Evolutionary conservation across 164 flowering plant species (phyloP).

Genomic region (Vitis rupestris): DNA sequence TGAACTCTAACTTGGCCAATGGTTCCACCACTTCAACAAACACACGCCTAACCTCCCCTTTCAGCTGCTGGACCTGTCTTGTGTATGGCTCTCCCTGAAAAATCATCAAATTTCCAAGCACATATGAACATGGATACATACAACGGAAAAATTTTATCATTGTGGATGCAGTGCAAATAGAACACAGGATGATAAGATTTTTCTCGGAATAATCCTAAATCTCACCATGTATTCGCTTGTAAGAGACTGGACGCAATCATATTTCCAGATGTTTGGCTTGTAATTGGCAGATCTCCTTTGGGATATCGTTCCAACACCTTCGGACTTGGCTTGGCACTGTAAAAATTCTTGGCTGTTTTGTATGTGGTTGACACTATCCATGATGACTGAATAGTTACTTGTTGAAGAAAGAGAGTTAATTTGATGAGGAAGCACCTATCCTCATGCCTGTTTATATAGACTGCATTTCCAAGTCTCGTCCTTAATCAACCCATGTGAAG

Average conservation of each 20-base stretch:
- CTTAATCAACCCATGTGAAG: too few species aligned
- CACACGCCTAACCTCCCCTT: constrained; percentile 10
- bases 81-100: constrained; percentile 24
- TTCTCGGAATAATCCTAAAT: not conserved
- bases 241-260: constrained; percentile 23
- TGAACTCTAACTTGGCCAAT: constrained; percentile 22
- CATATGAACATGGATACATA: not conserved
- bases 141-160: too few species aligned
- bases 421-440: too few species aligned
- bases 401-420: too few species aligned
- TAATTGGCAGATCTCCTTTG: constrained; percentile 26
- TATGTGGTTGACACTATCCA: not conserved
- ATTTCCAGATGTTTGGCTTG: constrained; percentile 32
- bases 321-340: not conserved
- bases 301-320: not conserved
- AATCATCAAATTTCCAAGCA: not conserved
- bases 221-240: constrained; percentile 13
- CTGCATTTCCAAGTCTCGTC: too few species aligned
- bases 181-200: too few species aligned
- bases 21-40: constrained; percentile 13
- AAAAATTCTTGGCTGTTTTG: not conserved
- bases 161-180: too few species aligned
- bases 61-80: constrained; percentile 10
- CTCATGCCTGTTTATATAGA: too few species aligned
- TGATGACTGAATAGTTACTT: too few species aligned